Base-by-base conservation (phyloP, 345 rosid species). In the Laguncularia racemosa region DNA sequence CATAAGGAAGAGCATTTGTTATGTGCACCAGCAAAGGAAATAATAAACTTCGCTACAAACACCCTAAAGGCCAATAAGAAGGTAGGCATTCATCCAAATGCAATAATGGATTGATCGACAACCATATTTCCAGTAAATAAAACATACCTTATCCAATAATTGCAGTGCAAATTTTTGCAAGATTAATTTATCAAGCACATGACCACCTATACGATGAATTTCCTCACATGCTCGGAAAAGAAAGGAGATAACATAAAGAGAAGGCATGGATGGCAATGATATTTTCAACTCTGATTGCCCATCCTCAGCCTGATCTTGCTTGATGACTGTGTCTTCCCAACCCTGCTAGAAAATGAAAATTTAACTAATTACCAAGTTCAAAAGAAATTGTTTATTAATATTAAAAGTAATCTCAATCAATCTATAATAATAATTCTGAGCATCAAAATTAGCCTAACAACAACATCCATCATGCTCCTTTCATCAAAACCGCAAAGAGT, bases 161-260 rank as follows among this genome's bases (percentile, higher is more conserved):
- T 77, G 69, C 65, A 68, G 74, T 5, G 97, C 81, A 76, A 93
- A 85, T 20, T 84, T 87, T 74, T 76, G 86, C 68, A 95, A 70
- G 66, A 95, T 88, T 48, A 85, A 75, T 72, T 81, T 95, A 74
- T 90, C 87, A 53, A 95, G 92, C 43, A 90, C 95, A 61, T 90
- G 99, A 59, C 99, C 99, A 60, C 99, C 99, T 75, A 95, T 84
- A 67, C 95, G 73, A 74, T 93, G 96, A 72, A 90, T 78, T 69
- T 93, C 97, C 85, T 89, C 96, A 78, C 97, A 90, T 51, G 97
- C 97, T 55, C 84, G 92, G 69, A 90, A 90, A 49, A 88, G 76
- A 78, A 90, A 85, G 52, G 97, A 85, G 69, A 85, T 84, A 51
- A 90, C 73, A 71, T 90, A 95, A 18, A 90, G 88, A 7, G 99